These are phyloP conservation scores for Phalaenopsis aphrodite DNA, from an alignment of 106 monocot genomes.

Conservation along the genomic window DNA sequence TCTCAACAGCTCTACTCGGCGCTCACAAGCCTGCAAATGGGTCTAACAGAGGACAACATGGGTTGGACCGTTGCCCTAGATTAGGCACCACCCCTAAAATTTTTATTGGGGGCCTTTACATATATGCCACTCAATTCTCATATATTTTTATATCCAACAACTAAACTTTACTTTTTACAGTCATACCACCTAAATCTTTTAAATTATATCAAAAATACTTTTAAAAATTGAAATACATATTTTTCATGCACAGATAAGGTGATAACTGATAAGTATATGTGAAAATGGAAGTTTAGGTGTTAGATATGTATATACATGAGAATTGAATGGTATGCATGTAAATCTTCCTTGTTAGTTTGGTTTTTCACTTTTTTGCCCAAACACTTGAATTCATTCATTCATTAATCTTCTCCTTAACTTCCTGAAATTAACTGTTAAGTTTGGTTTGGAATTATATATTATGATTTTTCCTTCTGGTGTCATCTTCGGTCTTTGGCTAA, in stretches of 20 bases:
- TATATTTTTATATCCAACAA: too few species aligned
- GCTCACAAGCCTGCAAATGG: conserved; percentile 82
- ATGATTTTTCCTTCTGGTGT: not conserved
- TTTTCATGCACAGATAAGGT: not conserved
- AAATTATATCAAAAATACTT: too few species aligned
- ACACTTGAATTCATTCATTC: not conserved
- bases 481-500: not conserved
- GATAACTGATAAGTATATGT: too few species aligned
- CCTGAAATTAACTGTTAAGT: not conserved
- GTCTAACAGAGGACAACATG: conserved; percentile 62
- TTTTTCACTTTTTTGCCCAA: not conserved
- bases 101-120: not conserved
- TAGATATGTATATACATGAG: too few species aligned
- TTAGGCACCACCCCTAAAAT: not conserved
- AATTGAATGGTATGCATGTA: too few species aligned
- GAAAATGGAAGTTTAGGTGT: too few species aligned
- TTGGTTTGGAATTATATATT: not conserved
- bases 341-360: too few species aligned
- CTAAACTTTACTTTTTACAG: too few species aligned
- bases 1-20: conserved; percentile 64
- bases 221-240: not conserved
- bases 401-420: not conserved
- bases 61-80: conserved; percentile 59
- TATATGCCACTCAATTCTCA: too few species aligned
- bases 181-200: too few species aligned